Base-by-base conservation (phyloP, 1,284 basidiomycete species). In the Microbotryomycetes sp. region DNA sequence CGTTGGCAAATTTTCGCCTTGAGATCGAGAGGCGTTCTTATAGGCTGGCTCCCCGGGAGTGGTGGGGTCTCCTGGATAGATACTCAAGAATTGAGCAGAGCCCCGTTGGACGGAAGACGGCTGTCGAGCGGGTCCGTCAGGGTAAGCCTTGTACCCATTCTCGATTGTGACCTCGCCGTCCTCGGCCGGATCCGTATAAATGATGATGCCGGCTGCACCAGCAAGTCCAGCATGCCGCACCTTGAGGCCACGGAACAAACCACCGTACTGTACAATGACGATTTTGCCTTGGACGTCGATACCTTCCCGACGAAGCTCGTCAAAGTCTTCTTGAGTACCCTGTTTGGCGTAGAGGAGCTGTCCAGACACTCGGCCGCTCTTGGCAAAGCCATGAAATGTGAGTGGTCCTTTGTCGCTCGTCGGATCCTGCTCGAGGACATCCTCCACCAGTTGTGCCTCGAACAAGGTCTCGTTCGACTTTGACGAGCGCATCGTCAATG, bases 31-130 rank as follows among this genome's bases (percentile, higher is more conserved):
- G 11, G 85, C 85, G 71, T 93, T 85, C 73, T 85, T 81, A 75
- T 97, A 97, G 2, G 91, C 83, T 24, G 94, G 93, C 67, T 81
- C 79, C 18, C 89, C 89, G 1, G 92, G 92, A 1, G 93, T 97
- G 0, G 85, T 84, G 4, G 89, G 88, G 73, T 91, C 89, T 41
- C 81, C 81, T 2, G 91, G 90, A 74, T 93, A 93, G 35, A 79
- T 74, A 18, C 85, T 86, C 45, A 93, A 73, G 73, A 82, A 94
- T 74, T 91, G 87, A 1, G 91, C 91, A 29, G 85, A 87, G 21
- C 93, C 94, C 52, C 93, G 84, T 75, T 97, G 86, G 13, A 93
- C 84, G 52, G 62, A 72, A 4, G 68, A 84, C 0, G 88, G 89
- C 74, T 92, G 89, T 45, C 89, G 82, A 46, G 91, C 91, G 29